A percentile compares a stretch with the other conserved stretches of the same genome.
Evolutionary conservation across 768 basidiomycete species (phyloP).

Genomic region (Mycena vulgaris): DNA sequence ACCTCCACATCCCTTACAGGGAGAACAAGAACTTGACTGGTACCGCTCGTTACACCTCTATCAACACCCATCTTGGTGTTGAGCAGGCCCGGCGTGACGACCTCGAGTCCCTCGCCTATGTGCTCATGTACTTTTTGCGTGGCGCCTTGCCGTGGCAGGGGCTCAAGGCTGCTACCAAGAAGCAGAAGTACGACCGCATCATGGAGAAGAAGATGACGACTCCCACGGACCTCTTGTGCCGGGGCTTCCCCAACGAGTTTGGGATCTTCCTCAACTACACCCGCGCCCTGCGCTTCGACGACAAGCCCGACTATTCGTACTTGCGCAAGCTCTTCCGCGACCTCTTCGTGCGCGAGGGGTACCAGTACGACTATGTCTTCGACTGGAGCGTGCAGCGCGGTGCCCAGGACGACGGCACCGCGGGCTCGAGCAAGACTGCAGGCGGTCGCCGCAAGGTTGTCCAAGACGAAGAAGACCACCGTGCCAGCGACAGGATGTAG

Average conservation of each 20-base stretch:
- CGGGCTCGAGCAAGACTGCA: constrained; percentile 72
- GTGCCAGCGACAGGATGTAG: constrained; percentile 88
- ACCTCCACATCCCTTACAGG: constrained; percentile 98
- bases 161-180: constrained; percentile 99
- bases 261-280: constrained; percentile 99
- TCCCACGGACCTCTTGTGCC: constrained; percentile 95
- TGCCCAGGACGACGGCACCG: constrained; percentile 75
- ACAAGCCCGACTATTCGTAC: constrained; percentile 99
- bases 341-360: constrained; percentile 96
- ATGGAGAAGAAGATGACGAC: constrained; percentile 99
- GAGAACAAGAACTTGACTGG: constrained; percentile 99
- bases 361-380: constrained; percentile 99
- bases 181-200: constrained; percentile 99
- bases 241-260: constrained; percentile 99
- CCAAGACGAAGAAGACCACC: constrained; percentile 89
- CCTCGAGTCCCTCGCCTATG: constrained; percentile 98
- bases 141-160: constrained; percentile 99
- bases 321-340: constrained; percentile 99
- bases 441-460: constrained; percentile 84
- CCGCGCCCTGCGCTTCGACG: constrained; percentile 98
- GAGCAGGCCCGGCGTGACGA: constrained; percentile 99
- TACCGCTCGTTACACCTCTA: constrained; percentile 98
- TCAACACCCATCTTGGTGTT: constrained; percentile 99
- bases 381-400: constrained; percentile 96
- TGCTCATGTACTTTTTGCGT: constrained; percentile 99